Conservation (phyloP, 2,329 filamentous ascomycete species). For the Penicillium sp. region DNA sequence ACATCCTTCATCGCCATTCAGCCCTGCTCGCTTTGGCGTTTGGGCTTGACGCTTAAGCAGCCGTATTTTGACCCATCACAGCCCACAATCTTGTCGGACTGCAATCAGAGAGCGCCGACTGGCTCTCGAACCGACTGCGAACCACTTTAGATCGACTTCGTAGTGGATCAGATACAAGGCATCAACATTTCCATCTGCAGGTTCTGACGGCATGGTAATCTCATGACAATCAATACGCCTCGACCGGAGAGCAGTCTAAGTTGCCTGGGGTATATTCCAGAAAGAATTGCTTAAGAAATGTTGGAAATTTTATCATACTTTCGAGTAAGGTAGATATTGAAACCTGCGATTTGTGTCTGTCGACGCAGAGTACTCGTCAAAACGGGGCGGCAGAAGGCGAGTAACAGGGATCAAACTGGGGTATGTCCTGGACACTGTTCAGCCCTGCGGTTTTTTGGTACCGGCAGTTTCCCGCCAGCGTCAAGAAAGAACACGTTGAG, state of each 20-base stretch:
- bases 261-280: not conserved
- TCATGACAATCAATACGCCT: not conserved
- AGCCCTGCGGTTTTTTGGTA: constrained; percentile 26
- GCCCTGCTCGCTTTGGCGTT: no score
- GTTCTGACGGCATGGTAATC: constrained; percentile 2
- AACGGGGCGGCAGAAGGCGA: not conserved
- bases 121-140: not conserved
- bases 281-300: not conserved
- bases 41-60: constrained; percentile 3
- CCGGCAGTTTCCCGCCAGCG: constrained; percentile 18
- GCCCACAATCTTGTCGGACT: constrained; percentile 5
- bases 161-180: constrained; percentile 16
- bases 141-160: constrained; percentile 6
- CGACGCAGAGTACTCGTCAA: not conserved
- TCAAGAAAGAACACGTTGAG: constrained; percentile 34
- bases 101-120: not conserved
- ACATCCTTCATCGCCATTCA: no score
- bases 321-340: not conserved
- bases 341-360: not conserved
- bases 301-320: not conserved
- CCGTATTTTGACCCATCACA: constrained; percentile 6
- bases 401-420: not conserved
- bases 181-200: constrained; percentile 18
- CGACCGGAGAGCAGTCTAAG: no score
- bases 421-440: constrained; percentile 22